These are phyloP conservation scores for Avena insularis DNA, from an alignment of 176 grass and related monocot genomes.

Conservation along the genomic window DNA sequence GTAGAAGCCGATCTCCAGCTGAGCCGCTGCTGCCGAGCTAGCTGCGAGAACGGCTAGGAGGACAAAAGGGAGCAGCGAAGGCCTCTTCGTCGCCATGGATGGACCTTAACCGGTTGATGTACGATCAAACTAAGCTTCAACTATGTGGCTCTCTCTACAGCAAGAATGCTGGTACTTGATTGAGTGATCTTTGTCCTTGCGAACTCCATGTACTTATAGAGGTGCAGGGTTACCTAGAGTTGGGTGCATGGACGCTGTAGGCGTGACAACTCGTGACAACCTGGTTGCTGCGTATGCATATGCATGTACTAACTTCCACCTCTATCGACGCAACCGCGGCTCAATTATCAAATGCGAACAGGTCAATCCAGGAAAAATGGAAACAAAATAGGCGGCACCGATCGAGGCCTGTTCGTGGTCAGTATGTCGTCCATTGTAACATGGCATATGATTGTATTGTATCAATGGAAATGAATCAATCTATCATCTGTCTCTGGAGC, in stretches of 20 bases:
- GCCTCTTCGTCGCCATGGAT: neutral
- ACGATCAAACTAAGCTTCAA: neutral
- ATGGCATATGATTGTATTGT: neutral
- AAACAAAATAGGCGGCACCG: neutral
- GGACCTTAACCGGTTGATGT: neutral
- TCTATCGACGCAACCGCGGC: neutral
- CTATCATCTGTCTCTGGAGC: no score
- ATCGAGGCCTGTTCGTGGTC: slow-evolving; percentile 24
- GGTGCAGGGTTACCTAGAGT: no score
- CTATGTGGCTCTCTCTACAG: neutral
- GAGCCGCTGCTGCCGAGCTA: no score
- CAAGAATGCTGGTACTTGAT: neutral
- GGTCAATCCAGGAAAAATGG: neutral
- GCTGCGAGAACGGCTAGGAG: no score
- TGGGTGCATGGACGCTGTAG: neutral
- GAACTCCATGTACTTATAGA: slow-evolving; percentile 23
- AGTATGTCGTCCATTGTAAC: slow-evolving; percentile 21
- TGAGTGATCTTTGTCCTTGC: neutral
- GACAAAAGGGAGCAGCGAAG: no score
- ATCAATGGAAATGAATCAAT: neutral
- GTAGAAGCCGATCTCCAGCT: no score
- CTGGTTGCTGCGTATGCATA: slow-evolving; percentile 12
- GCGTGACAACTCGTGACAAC: slow-evolving; percentile 7
- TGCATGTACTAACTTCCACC: slow-evolving; percentile 50
- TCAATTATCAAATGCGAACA: neutral